Evolutionary conservation across 2,329 filamentous ascomycete genomes (phyloP).

Genomic region (Penicillium sclerotiorum): DNA sequence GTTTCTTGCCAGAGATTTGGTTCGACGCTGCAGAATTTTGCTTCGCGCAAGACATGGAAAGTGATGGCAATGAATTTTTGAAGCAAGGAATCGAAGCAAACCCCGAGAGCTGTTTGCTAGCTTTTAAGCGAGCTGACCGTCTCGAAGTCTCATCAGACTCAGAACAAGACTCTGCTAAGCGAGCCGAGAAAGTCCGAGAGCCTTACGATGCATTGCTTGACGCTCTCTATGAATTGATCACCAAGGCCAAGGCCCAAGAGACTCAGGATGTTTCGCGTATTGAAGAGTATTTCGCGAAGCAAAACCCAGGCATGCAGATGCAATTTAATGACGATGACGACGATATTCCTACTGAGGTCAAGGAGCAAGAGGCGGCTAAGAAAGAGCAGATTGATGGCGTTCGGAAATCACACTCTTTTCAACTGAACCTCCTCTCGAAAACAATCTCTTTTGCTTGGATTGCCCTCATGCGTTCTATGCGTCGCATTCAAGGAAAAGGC

Average conservation of each 20-base stretch:
- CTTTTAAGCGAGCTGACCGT: conserved; percentile 85
- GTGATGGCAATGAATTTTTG: conserved; percentile 77
- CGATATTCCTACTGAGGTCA: conserved; percentile 54
- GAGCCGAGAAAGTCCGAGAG: conserved; percentile 74
- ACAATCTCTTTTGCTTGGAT: conserved; percentile 95
- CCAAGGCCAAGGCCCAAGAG: conserved; percentile 69
- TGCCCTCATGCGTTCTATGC: conserved; percentile 88
- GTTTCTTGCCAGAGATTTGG: conserved; percentile 96
- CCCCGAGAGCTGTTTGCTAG: conserved; percentile 87
- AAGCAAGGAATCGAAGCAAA: conserved; percentile 83
- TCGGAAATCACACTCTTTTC: conserved; percentile 68
- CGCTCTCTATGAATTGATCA: conserved; percentile 82
- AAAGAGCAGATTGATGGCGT: conserved; percentile 60
- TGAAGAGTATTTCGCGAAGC: conserved; percentile 55
- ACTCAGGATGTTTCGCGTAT: conserved; percentile 61
- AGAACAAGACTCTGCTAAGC: conserved; percentile 68
- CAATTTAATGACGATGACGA: conserved; percentile 56
- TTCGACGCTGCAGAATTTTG: conserved; percentile 93
- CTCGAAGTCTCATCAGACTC: conserved; percentile 77
- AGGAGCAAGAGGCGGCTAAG: conserved; percentile 55
- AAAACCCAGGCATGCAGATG: conserved; percentile 42
- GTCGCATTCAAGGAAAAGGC: conserved; percentile 84
- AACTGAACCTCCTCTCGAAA: conserved; percentile 75
- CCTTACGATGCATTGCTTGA: conserved; percentile 83
- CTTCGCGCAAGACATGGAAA: conserved; percentile 71